A percentile compares a stretch with the other conserved stretches of the same genome.
Evolutionary conservation across 2,329 filamentous ascomycete species (phyloP).

Genomic region (Cadophora malorum): DNA sequence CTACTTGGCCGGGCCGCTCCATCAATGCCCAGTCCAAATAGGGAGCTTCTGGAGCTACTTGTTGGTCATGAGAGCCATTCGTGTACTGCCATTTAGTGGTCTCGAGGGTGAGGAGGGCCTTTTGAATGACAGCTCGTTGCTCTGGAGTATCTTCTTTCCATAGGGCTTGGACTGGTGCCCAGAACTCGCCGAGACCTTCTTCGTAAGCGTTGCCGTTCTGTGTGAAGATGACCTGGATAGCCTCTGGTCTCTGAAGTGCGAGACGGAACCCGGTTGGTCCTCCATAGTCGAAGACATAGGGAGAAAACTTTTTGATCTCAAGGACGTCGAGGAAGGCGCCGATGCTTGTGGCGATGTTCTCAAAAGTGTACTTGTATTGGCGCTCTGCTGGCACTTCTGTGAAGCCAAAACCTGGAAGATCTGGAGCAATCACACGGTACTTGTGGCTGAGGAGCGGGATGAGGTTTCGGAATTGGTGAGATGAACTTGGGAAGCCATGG

Average conservation of each 20-base stretch:
- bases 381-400: slow-evolving; percentile 54
- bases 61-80: slow-evolving; percentile 23
- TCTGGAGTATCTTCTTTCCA: slow-evolving; percentile 31
- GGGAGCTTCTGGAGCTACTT: slow-evolving; percentile 39
- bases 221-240: slow-evolving; percentile 58
- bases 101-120: slow-evolving; percentile 32
- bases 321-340: slow-evolving; percentile 57
- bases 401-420: slow-evolving; percentile 66
- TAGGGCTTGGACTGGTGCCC: slow-evolving; percentile 34
- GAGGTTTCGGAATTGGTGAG: slow-evolving; percentile 53
- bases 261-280: slow-evolving; percentile 61
- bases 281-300: slow-evolving; percentile 70
- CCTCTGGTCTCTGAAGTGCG: slow-evolving; percentile 55
- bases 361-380: slow-evolving; percentile 63
- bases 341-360: slow-evolving; percentile 55
- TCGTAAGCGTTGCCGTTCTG: slow-evolving; percentile 68
- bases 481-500: slow-evolving; percentile 54
- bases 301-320: slow-evolving; percentile 53
- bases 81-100: slow-evolving; percentile 39
- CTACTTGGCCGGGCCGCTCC: slow-evolving; percentile 55
- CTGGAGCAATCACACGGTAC: slow-evolving; percentile 59
- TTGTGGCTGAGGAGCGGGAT: slow-evolving; percentile 50
- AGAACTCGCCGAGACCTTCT: slow-evolving; percentile 56
- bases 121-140: slow-evolving; percentile 28
- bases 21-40: slow-evolving; percentile 59